These are phyloP conservation scores for Decorospora gaudefroyi DNA, from an alignment of 2,329 filamentous ascomycete species.

Conservation along the genomic window DNA sequence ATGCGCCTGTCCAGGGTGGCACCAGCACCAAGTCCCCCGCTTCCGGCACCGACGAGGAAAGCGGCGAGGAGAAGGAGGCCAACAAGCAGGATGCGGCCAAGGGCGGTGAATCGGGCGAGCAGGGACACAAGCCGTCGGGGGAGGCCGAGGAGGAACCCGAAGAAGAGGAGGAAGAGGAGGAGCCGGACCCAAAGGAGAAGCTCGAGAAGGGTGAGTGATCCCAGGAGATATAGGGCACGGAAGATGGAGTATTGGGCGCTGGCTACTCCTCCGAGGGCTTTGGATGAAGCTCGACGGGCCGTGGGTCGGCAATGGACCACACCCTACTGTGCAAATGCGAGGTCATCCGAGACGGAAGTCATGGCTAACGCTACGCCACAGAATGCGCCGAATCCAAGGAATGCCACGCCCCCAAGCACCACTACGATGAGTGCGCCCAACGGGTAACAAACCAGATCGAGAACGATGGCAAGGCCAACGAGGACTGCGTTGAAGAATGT, in stretches of 20 bases:
- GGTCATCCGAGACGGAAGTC: conserved; percentile 5
- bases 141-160: conserved; percentile 49
- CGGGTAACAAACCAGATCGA: conserved; percentile 76
- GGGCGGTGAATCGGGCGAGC: conserved; percentile 51
- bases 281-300: not conserved
- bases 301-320: not conserved
- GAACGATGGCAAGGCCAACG: conserved; percentile 73
- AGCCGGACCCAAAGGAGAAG: conserved; percentile 82
- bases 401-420: conserved; percentile 90
- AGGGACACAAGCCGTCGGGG: conserved; percentile 56
- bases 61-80: conserved; percentile 48
- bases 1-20: conserved; percentile 50
- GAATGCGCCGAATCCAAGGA: conserved; percentile 87
- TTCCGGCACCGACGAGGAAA: conserved; percentile 53
- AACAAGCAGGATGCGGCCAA: conserved; percentile 51
- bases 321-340: not conserved
- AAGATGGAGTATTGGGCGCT: no score
- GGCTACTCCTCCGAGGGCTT: no score
- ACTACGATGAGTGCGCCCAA: conserved; percentile 97
- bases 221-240: not conserved
- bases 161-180: conserved; percentile 81
- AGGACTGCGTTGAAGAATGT: conserved; percentile 99
- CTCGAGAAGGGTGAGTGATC: conserved; percentile 83
- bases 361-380: conserved; percentile 51
- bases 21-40: conserved; percentile 46